Percentiles rank a stretch among this genome's conserved stretches.
Conservation (phyloP, 139 green algal species). For the Closterium sp. region DNA sequence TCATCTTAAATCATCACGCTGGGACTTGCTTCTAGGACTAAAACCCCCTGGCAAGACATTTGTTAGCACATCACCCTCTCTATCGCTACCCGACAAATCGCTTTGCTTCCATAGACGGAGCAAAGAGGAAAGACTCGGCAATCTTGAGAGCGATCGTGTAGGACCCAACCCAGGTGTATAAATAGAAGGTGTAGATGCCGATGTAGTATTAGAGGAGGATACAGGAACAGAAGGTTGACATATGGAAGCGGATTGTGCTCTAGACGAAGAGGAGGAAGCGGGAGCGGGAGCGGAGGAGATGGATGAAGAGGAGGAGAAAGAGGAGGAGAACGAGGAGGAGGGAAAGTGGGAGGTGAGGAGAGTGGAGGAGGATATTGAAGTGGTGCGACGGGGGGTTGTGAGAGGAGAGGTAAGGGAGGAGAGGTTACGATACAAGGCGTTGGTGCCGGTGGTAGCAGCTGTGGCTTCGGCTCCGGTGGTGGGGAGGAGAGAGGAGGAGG, state of each 20-base stretch:
- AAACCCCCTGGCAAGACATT: neutral
- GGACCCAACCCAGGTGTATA: neutral
- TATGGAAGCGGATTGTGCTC: neutral
- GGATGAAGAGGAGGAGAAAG: neutral
- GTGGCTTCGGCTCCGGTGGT: too few relatives aligned
- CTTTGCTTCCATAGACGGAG: neutral
- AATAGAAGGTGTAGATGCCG: neutral
- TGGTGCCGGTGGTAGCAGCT: too few relatives aligned
- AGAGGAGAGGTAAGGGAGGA: neutral
- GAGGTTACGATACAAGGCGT: too few relatives aligned
- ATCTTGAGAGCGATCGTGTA: neutral
- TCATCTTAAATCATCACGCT: neutral
- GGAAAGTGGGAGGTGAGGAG: neutral
- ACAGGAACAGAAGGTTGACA: neutral
- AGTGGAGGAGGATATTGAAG: slow-evolving; percentile 5
- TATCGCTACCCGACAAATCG: neutral
- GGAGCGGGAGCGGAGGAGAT: neutral
- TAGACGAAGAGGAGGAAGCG: too few relatives aligned
- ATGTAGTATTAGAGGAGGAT: neutral
- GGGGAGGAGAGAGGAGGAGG: neutral
- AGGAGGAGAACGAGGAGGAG: neutral
- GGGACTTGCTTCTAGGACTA: neutral
- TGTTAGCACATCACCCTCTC: neutral
- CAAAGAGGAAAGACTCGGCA: neutral
- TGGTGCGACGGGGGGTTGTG: neutral